Evolutionary conservation across 345 rosid genomes (phyloP).

Genomic region (Gossypium turneri): DNA sequence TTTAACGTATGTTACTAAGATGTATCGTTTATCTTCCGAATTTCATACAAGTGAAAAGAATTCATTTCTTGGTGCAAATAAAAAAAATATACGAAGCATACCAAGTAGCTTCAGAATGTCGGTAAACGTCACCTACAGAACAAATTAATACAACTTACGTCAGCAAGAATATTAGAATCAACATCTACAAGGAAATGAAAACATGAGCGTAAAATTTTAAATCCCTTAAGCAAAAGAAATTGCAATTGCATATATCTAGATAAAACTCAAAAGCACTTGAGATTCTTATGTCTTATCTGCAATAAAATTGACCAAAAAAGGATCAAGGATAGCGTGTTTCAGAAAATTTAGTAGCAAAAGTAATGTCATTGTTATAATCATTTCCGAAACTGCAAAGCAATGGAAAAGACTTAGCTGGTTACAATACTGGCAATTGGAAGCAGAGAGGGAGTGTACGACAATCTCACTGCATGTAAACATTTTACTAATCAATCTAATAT

Average conservation of each 20-base stretch:
- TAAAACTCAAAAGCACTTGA: not conserved
- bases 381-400: not conserved
- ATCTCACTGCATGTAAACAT: not conserved
- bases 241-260: not conserved
- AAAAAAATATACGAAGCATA: constrained; percentile 31
- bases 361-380: not conserved
- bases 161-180: not conserved
- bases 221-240: not conserved
- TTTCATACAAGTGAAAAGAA: not conserved
- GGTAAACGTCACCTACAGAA: constrained; percentile 86
- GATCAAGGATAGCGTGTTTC: not conserved
- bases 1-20: not conserved
- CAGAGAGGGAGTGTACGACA: not conserved
- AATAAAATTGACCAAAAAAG: not conserved
- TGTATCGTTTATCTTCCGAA: not conserved
- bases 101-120: constrained; percentile 83
- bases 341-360: not conserved
- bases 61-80: not conserved
- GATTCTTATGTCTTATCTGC: not conserved
- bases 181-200: not conserved
- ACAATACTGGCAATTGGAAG: not conserved
- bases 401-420: not conserved
- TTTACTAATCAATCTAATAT: not conserved
- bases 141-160: constrained; percentile 16
- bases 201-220: not conserved